Conservation (phyloP, 2,329 filamentous ascomycete genomes). For the Teratosphaeria zuluensis region DNA sequence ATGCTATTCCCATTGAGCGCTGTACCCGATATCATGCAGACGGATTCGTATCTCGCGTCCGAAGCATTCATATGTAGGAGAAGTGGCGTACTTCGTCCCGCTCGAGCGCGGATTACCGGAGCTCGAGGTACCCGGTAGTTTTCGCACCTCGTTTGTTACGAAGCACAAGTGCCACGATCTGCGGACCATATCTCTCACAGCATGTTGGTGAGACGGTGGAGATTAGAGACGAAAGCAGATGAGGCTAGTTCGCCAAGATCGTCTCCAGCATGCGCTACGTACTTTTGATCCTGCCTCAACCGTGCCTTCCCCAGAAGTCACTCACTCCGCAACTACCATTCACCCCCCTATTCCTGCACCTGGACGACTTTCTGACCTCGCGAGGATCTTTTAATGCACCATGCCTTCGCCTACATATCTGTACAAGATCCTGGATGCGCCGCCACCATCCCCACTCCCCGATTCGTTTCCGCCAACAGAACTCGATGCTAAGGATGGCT, state of each 20-base stretch:
- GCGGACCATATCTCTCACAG: neutral
- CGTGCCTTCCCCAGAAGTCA: neutral
- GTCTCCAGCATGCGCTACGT: neutral
- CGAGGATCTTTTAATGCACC: neutral
- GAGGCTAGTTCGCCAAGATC: neutral
- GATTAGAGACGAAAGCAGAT: neutral
- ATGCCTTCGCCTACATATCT: constrained; percentile 8
- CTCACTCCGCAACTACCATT: neutral
- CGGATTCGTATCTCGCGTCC: neutral
- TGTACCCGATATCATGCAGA: neutral
- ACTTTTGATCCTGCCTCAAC: neutral
- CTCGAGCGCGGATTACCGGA: neutral
- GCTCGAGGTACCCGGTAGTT: neutral
- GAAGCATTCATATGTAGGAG: neutral
- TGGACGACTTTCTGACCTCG: neutral
- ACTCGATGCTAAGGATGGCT: constrained; percentile 19
- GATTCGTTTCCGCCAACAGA: constrained; percentile 13
- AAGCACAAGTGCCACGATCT: neutral
- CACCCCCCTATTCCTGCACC: neutral
- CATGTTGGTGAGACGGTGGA: neutral
- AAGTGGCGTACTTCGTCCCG: too few species aligned
- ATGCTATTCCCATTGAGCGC: neutral
- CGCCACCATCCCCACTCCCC: constrained; percentile 15
- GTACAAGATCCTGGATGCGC: constrained; percentile 22
- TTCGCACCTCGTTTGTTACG: neutral